These are phyloP conservation scores for Blastobotrys chiropterorum DNA, from an alignment of 805 yeast genomes.

Conservation along the genomic window DNA sequence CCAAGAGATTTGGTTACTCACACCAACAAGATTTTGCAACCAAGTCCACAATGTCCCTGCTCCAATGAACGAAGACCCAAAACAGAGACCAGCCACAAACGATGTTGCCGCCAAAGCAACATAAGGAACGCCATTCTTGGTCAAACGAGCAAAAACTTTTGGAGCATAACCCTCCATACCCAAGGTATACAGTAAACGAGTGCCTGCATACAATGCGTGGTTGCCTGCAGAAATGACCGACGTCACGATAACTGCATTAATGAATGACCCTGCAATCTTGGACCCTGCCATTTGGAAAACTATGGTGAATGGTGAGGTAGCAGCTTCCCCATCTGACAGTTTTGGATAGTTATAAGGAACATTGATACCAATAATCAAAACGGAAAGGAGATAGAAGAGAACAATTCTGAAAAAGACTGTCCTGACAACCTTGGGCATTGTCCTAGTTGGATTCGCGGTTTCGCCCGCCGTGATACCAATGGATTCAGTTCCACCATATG, in stretches of 20 bases:
- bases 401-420: slow-evolving; percentile 52
- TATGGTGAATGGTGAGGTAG: slow-evolving; percentile 42
- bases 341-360: slow-evolving; percentile 50
- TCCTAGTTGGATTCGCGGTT: slow-evolving; percentile 49
- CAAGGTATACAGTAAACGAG: slow-evolving; percentile 55
- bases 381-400: slow-evolving; percentile 46
- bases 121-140: slow-evolving; percentile 46
- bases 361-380: slow-evolving; percentile 51
- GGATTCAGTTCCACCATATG: slow-evolving; percentile 52
- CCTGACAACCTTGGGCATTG: slow-evolving; percentile 53
- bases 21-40: slow-evolving; percentile 54
- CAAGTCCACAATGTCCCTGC: slow-evolving; percentile 47
- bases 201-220: slow-evolving; percentile 58
- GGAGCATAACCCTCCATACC: slow-evolving; percentile 58
- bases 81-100: slow-evolving; percentile 51
- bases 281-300: slow-evolving; percentile 41
- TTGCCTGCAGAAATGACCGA: slow-evolving; percentile 63
- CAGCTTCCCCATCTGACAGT: slow-evolving; percentile 36
- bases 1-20: slow-evolving; percentile 61
- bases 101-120: slow-evolving; percentile 45
- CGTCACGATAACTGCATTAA: slow-evolving; percentile 53
- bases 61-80: slow-evolving; percentile 52
- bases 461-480: slow-evolving; percentile 59
- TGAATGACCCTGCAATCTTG: slow-evolving; percentile 42
- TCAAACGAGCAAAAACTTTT: slow-evolving; percentile 40